Conservation (phyloP, 192 early-diverging fungal species). For the Backusella psychrophila region DNA sequence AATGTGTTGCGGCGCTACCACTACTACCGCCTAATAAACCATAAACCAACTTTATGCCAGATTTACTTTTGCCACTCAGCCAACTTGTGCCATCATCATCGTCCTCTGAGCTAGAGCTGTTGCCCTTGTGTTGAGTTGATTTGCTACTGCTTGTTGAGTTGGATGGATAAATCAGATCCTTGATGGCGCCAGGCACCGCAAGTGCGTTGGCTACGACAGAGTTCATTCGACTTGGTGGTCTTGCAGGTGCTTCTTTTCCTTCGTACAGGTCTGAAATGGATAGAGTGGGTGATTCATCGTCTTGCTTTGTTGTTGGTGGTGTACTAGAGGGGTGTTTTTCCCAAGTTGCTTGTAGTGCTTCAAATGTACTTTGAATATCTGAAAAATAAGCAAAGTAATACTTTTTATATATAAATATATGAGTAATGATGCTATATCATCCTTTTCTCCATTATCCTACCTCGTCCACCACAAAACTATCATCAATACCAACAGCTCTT, state of each 20-base stretch:
- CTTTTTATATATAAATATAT: conserved; percentile 22
- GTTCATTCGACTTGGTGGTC: background rate
- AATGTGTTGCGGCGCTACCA: background rate
- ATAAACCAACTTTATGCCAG: conserved; percentile 37
- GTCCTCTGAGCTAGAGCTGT: conserved; percentile 27
- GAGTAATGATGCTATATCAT: no score
- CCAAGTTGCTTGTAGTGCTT: conserved; percentile 29
- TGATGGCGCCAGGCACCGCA: conserved; percentile 22
- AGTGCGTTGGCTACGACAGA: conserved; percentile 28
- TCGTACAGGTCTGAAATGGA: conserved; percentile 28
- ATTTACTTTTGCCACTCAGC: conserved; percentile 30
- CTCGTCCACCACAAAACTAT: conserved; percentile 55
- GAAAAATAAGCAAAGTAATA: conserved; percentile 68
- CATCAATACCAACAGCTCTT: conserved; percentile 49
- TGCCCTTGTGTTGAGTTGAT: background rate
- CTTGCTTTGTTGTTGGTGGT: background rate
- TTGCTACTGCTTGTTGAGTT: conserved; percentile 14
- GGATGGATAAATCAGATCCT: conserved; percentile 15
- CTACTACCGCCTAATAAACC: conserved; percentile 17
- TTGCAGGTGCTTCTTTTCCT: background rate
- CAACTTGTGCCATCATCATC: conserved; percentile 28
- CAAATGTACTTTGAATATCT: conserved; percentile 41
- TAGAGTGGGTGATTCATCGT: conserved; percentile 14
- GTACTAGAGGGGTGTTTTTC: conserved; percentile 9
- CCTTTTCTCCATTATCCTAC: conserved; percentile 17